phyloP scores from a whole-genome alignment of 495 filamentous ascomycete genomes.

The Sporormia fimetaria region DNA sequence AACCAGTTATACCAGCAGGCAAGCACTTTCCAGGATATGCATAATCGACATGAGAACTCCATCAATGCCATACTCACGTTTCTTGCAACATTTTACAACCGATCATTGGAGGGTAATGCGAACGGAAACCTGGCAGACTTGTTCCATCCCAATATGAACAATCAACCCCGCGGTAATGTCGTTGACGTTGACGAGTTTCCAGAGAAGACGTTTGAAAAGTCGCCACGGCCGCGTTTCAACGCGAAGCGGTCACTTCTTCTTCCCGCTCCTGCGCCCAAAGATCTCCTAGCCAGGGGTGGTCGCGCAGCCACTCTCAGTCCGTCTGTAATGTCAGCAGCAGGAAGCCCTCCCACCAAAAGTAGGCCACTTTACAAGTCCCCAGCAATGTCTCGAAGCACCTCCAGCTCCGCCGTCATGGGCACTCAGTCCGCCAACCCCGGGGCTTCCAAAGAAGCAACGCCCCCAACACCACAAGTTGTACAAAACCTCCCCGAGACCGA shows the following conservation, averaged over 20 bases:
- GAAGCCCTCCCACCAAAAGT: slow-evolving; percentile 17
- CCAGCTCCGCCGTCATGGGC: neutral
- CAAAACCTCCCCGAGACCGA: slow-evolving; percentile 35
- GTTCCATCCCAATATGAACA: slow-evolving; percentile 31
- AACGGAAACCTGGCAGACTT: slow-evolving; percentile 31
- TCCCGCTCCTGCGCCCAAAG: slow-evolving; percentile 24
- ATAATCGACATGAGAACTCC: slow-evolving; percentile 91
- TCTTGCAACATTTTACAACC: slow-evolving; percentile 89
- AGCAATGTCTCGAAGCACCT: neutral
- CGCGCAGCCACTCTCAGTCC: slow-evolving; percentile 18
- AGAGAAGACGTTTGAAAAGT: slow-evolving; percentile 19
- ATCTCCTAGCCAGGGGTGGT: slow-evolving; percentile 3
- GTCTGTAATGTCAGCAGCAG: slow-evolving; percentile 17
- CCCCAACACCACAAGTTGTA: slow-evolving; percentile 20
- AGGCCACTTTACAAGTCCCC: slow-evolving; percentile 17
- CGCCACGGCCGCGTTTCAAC: slow-evolving; percentile 22
- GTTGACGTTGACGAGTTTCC: slow-evolving; percentile 32
- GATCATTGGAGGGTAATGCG: slow-evolving; percentile 50
- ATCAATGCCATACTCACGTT: slow-evolving; percentile 98
- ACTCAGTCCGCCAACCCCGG: slow-evolving; percentile 2
- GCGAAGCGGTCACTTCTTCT: slow-evolving; percentile 28
- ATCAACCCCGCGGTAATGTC: slow-evolving; percentile 31
- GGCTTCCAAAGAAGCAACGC: slow-evolving; percentile 17
- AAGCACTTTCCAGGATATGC: slow-evolving; percentile 75
- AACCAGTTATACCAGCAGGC: slow-evolving; percentile 83